Evolutionary conservation across 108 stramenopile genomes (phyloP).

Genomic region (Seminavis robusta): DNA sequence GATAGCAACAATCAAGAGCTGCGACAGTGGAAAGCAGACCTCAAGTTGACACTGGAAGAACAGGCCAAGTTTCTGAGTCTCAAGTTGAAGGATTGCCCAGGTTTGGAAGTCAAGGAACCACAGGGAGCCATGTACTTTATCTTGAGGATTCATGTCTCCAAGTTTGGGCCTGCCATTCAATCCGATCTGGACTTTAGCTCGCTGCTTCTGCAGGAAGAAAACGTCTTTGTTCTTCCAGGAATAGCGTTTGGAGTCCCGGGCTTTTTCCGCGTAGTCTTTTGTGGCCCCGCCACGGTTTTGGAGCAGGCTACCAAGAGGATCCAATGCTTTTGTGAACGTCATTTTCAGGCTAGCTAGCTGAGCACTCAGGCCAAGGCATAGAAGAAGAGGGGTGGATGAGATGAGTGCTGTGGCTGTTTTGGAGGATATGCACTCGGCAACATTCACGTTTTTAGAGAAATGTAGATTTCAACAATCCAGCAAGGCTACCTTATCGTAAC

Average conservation of each 20-base stretch:
- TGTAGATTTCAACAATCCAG: too few relatives aligned
- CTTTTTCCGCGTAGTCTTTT: slow-evolving; percentile 82
- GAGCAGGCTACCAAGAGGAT: slow-evolving; percentile 60
- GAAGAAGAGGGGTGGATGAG: too few relatives aligned
- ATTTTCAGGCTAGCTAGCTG: too few relatives aligned
- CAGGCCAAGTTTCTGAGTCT: slow-evolving; percentile 60
- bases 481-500: too few relatives aligned
- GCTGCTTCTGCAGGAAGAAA: slow-evolving; percentile 83
- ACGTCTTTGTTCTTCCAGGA: slow-evolving; percentile 90
- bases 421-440: too few relatives aligned
- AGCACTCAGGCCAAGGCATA: too few relatives aligned
- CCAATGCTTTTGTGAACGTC: slow-evolving; percentile 63
- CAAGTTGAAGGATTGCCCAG: slow-evolving; percentile 52
- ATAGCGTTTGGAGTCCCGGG: slow-evolving; percentile 70
- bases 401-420: too few relatives aligned
- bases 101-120: slow-evolving; percentile 57
- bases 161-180: slow-evolving; percentile 5
- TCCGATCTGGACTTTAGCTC: slow-evolving; percentile 78
- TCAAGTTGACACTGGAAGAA: slow-evolving; percentile 48
- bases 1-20: slow-evolving; percentile 36
- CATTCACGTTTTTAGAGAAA: too few relatives aligned
- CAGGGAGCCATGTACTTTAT: slow-evolving; percentile 92
- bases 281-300: slow-evolving; percentile 54
- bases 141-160: slow-evolving; percentile 35
- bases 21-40: slow-evolving; percentile 52